A percentile compares a stretch with the other conserved stretches of the same genome.
These are phyloP conservation scores for Saccharomycopsis sp. DNA, from an alignment of 805 yeast genomes.

Conservation along the genomic window DNA sequence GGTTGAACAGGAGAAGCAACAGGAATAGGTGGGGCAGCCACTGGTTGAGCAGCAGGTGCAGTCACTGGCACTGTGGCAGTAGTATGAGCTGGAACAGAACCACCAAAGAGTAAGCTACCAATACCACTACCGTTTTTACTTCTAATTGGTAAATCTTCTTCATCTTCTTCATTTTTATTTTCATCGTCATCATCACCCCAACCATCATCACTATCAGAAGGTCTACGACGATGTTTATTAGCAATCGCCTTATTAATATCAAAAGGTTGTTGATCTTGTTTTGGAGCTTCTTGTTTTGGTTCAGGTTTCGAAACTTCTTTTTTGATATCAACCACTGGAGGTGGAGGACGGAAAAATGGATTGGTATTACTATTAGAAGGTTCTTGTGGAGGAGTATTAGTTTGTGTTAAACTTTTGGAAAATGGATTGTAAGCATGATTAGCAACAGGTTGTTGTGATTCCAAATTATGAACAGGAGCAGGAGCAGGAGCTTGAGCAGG, in stretches of 20 bases:
- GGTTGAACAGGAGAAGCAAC: slow-evolving; percentile 1
- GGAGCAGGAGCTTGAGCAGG: not conserved
- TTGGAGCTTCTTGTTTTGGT: not conserved
- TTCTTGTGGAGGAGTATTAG: not conserved
- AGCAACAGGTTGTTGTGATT: not conserved
- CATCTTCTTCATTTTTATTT: slow-evolving; percentile 14
- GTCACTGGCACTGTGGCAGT: slow-evolving; percentile 1
- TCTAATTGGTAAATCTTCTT: slow-evolving; percentile 17
- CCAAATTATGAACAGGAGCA: not conserved
- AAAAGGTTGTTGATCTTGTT: slow-evolving; percentile 2
- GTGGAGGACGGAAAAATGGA: not conserved
- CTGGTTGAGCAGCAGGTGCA: slow-evolving; percentile 1
- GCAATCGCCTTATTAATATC: slow-evolving; percentile 14
- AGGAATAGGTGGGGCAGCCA: not conserved
- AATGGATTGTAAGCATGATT: slow-evolving; percentile 11
- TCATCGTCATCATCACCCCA: slow-evolving; percentile 17
- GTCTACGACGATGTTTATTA: slow-evolving; percentile 7
- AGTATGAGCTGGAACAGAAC: slow-evolving; percentile 2
- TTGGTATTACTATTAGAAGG: not conserved
- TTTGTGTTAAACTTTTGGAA: not conserved
- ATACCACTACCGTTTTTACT: slow-evolving; percentile 7
- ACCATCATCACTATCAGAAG: slow-evolving; percentile 15
- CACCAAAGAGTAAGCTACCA: slow-evolving; percentile 16
- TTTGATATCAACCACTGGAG: not conserved
- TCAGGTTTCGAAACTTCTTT: not conserved